Base-by-base conservation (phyloP, 225 moss, liverwort and hornwort genomes). In the Marchantia polymorpha region DNA sequence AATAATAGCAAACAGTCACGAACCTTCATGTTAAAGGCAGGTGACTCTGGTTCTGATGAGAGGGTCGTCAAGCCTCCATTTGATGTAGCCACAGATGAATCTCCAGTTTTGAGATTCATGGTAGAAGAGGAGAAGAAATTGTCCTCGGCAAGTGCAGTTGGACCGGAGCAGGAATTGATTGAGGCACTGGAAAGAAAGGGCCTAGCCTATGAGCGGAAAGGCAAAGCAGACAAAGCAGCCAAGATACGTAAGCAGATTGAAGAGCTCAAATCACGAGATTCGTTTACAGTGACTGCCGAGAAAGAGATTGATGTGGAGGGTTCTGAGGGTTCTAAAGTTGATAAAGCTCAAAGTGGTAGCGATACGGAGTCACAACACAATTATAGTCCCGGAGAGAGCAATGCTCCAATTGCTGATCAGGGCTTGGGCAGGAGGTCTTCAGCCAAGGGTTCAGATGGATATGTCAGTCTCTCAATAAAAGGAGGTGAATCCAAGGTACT, bases 1-100 rank as follows among this genome's bases (percentile, higher is more conserved):
- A 95, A 95, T 80, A 95, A 91, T 63, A 95, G 92, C 80, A 95
- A 93, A 84, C 92, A 93, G 74, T 90, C 92, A 25, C 86, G 93
- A 78, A 95, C 92, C 52, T 95, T 92, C 78, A 84, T 88, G 74
- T 84, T 95, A 83, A 93, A 90, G 83, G 92, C 89, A 53, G 82
- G 89, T 68, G 91, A 92, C 80, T 76, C 80, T 84, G 89, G 82
- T 58, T 85, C 77, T 74, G 94, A 92, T 74, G 91, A 93, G 52
- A 87, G 84, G 77, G 88, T 76, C 61, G 75, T 81, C 1, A 71
- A 80, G 78, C 69, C 74, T 73, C 66, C 79, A 63, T 73, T 66
- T 19, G 88, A 89, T 58, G 50, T 79, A 10, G 46, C 50, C 79
- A 46, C 48, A 71, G 83, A 76, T 11, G 77, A 69, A 72, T 81